Percentiles rank a stretch among this genome's conserved stretches.
These are phyloP conservation scores for Mycena alexandri DNA, from an alignment of 768 basidiomycete genomes.

Conservation along the genomic window DNA sequence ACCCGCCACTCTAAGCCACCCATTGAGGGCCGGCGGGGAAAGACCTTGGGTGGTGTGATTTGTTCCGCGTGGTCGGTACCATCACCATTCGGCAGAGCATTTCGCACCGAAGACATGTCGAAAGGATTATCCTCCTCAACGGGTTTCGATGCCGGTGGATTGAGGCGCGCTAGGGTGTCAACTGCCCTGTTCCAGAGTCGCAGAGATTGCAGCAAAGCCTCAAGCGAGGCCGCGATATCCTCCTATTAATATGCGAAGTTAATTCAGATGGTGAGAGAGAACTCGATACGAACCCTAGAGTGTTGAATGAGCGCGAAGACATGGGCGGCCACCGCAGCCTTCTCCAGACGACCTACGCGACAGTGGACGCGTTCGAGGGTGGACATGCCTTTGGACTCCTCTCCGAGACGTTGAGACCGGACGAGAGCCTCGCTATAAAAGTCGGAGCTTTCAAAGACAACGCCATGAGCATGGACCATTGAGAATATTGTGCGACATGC, in stretches of 20 bases:
- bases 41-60: slow-evolving; percentile 43
- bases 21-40: slow-evolving; percentile 52
- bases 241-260: slow-evolving; percentile 56
- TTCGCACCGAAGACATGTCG: slow-evolving; percentile 59
- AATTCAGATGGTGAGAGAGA: not conserved
- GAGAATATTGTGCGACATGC: slow-evolving; percentile 49
- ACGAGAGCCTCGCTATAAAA: slow-evolving; percentile 73
- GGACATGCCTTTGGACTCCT: slow-evolving; percentile 61
- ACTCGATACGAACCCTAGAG: slow-evolving; percentile 61
- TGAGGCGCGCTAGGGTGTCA: slow-evolving; percentile 73
- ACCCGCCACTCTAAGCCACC: slow-evolving; percentile 82
- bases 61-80: slow-evolving; percentile 34
- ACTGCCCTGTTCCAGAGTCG: slow-evolving; percentile 86
- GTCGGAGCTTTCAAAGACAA: slow-evolving; percentile 51
- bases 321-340: slow-evolving; percentile 78
- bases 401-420: slow-evolving; percentile 56
- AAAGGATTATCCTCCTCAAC: slow-evolving; percentile 70
- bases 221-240: slow-evolving; percentile 67
- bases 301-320: slow-evolving; percentile 79
- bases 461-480: slow-evolving; percentile 9
- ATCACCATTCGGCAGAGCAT: slow-evolving; percentile 53
- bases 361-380: slow-evolving; percentile 69
- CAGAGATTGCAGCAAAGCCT: slow-evolving; percentile 74
- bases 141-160: slow-evolving; percentile 50
- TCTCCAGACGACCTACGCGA: slow-evolving; percentile 72